Conservation (phyloP, 2,329 filamentous ascomycete genomes). For the Trichoderma hamatum region DNA sequence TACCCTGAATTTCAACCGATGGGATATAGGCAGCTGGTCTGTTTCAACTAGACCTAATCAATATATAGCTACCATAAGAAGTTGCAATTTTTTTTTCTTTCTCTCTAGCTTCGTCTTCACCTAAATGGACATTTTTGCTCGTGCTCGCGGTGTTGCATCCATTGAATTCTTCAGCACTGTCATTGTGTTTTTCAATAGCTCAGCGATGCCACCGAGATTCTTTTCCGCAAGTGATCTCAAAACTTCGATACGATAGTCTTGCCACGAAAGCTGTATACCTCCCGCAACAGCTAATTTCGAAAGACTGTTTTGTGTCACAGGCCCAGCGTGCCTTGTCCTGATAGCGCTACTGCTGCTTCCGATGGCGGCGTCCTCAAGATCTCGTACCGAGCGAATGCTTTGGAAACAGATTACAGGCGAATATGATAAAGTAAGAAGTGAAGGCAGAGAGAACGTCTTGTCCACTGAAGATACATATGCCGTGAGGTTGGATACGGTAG, state of each 20-base stretch:
- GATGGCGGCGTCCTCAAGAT: conserved; percentile 59
- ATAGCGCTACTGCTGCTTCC: conserved; percentile 44
- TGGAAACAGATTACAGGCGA: conserved; percentile 60
- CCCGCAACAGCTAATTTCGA: conserved; percentile 64
- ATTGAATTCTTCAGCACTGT: conserved; percentile 65
- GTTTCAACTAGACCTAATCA: conserved; percentile 26
- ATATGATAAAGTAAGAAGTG: conserved; percentile 61
- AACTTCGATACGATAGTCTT: conserved; percentile 74
- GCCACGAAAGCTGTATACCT: conserved; percentile 69
- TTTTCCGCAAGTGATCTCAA: conserved; percentile 66
- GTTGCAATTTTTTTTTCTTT: conserved; percentile 1
- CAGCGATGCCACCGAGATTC: conserved; percentile 67
- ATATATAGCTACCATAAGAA: conserved; percentile 16
- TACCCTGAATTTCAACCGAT: conserved; percentile 44
- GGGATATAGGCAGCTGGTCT: conserved; percentile 27
- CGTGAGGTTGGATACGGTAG: conserved; percentile 50
- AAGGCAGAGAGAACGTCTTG: conserved; percentile 49
- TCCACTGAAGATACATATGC: conserved; percentile 55
- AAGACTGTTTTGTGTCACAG: conserved; percentile 70
- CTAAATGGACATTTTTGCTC: conserved; percentile 27
- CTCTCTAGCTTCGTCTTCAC: not conserved
- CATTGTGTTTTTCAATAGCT: conserved; percentile 81
- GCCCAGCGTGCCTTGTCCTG: conserved; percentile 61
- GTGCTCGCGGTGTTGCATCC: conserved; percentile 36
- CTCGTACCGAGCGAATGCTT: conserved; percentile 58